phyloP scores from a whole-genome alignment of 2,329 filamentous ascomycete genomes.

The Beauveria medogensis region DNA sequence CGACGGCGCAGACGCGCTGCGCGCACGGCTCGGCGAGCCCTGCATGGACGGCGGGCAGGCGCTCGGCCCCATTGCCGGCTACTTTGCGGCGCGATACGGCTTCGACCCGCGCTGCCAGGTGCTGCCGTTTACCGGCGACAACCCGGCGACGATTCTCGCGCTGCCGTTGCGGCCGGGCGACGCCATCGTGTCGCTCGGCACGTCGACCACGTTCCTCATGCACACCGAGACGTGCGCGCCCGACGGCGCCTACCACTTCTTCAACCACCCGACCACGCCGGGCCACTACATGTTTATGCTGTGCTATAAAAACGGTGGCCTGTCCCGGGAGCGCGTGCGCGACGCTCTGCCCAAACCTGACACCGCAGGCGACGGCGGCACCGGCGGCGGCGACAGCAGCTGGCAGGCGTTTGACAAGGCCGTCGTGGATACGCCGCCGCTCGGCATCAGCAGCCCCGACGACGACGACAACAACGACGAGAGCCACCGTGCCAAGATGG shows the following conservation, averaged over 20 bases:
- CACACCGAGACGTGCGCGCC: conserved; percentile 86
- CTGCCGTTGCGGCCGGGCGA: conserved; percentile 81
- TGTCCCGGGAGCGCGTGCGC: conserved; percentile 83
- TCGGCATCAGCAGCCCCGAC: conserved; percentile 46
- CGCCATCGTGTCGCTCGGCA: conserved; percentile 90
- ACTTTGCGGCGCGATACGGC: conserved; percentile 72
- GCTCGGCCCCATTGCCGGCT: conserved; percentile 66
- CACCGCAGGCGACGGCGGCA: conserved; percentile 31
- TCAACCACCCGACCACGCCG: conserved; percentile 88
- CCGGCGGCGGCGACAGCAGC: conserved; percentile 42
- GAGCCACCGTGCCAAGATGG: conserved; percentile 61
- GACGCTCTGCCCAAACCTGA: conserved; percentile 52
- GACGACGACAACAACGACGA: conserved; percentile 12
- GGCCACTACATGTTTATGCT: conserved; percentile 99
- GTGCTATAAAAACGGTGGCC: conserved; percentile 96
- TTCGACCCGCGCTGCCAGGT: conserved; percentile 70
- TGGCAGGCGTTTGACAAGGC: conserved; percentile 78
- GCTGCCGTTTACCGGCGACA: conserved; percentile 88
- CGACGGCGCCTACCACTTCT: conserved; percentile 89
- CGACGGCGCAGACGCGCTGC: conserved; percentile 53
- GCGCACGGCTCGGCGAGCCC: conserved; percentile 71
- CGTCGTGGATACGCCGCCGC: conserved; percentile 58
- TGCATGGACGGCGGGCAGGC: conserved; percentile 71
- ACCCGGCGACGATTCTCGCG: conserved; percentile 88
- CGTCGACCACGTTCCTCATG: conserved; percentile 96